A percentile compares a stretch with the other conserved stretches of the same genome.
Evolutionary conservation across 1,139 yeast species (phyloP).

Genomic region (Pichia sp.): DNA sequence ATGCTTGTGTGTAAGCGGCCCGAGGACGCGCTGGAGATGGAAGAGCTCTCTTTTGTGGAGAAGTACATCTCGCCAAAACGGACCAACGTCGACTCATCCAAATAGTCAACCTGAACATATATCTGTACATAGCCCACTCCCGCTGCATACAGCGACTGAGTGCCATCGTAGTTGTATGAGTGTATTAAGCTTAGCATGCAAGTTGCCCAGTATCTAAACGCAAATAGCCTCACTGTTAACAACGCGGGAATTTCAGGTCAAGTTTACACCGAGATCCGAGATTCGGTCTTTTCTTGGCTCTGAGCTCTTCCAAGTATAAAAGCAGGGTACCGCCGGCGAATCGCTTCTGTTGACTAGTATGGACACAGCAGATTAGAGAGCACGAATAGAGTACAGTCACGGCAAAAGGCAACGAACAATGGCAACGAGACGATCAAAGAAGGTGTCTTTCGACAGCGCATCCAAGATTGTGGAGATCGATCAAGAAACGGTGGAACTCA

Average conservation of each 20-base stretch:
- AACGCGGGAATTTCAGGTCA: no score
- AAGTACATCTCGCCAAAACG: slow-evolving; percentile 32
- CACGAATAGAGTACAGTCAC: background rate
- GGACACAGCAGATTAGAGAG: no score
- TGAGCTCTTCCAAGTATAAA: no score
- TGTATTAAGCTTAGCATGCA: no score
- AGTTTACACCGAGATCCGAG: no score
- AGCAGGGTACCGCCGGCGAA: no score
- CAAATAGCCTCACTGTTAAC: background rate
- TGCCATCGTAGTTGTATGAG: no score
- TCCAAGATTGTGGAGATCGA: slow-evolving; percentile 13
- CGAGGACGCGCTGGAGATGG: slow-evolving; percentile 48
- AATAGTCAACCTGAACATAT: no score
- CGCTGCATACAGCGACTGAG: no score
- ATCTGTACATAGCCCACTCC: no score
- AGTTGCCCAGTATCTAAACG: background rate
- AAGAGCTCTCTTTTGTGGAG: slow-evolving; percentile 40
- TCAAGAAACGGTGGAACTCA: slow-evolving; percentile 5
- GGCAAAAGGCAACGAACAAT: slow-evolving; percentile 6
- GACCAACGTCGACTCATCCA: slow-evolving; percentile 25
- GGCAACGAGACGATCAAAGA: slow-evolving; percentile 11
- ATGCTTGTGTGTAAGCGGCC: slow-evolving; percentile 67
- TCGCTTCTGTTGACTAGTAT: no score
- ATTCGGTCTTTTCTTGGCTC: no score
- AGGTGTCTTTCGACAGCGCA: slow-evolving; percentile 11